Percentiles rank a stretch among this genome's conserved stretches.
Conservation (phyloP, 1,139 yeast genomes). For the Suhomyces panamericanus region DNA sequence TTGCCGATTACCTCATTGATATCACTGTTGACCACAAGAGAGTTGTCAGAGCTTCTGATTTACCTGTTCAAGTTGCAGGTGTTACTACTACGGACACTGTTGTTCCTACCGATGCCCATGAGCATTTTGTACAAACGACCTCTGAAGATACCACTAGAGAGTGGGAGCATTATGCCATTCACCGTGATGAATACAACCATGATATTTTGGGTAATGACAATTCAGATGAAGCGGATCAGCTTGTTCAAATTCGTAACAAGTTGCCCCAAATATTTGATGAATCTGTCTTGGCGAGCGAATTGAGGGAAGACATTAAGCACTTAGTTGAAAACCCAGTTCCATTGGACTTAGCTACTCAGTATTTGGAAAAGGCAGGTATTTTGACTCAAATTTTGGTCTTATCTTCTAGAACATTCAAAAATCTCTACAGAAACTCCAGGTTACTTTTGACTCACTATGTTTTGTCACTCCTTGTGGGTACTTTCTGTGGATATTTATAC, state of each 20-base stretch:
- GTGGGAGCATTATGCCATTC: slow-evolving; percentile 90
- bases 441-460: slow-evolving; percentile 79
- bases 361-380: slow-evolving; percentile 54
- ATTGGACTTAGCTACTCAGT: slow-evolving; percentile 38
- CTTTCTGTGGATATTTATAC: slow-evolving; percentile 83
- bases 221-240: slow-evolving; percentile 30
- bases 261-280: slow-evolving; percentile 46
- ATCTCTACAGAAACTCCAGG: slow-evolving; percentile 88
- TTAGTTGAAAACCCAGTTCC: slow-evolving; percentile 32
- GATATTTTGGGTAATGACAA: slow-evolving; percentile 17
- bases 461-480: slow-evolving; percentile 71
- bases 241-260: slow-evolving; percentile 34
- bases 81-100: slow-evolving; percentile 25
- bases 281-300: slow-evolving; percentile 50
- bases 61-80: slow-evolving; percentile 22
- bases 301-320: slow-evolving; percentile 49
- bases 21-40: slow-evolving; percentile 68
- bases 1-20: slow-evolving; percentile 92
- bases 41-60: slow-evolving; percentile 20
- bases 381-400: slow-evolving; percentile 65
- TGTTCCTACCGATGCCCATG: slow-evolving; percentile 36
- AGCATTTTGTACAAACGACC: slow-evolving; percentile 29
- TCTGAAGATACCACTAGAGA: slow-evolving; percentile 64
- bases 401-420: slow-evolving; percentile 85
- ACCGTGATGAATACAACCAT: slow-evolving; percentile 63